These are phyloP conservation scores for Aegilops umbellulata DNA, from an alignment of 176 grass and related monocot genomes.

Conservation along the genomic window DNA sequence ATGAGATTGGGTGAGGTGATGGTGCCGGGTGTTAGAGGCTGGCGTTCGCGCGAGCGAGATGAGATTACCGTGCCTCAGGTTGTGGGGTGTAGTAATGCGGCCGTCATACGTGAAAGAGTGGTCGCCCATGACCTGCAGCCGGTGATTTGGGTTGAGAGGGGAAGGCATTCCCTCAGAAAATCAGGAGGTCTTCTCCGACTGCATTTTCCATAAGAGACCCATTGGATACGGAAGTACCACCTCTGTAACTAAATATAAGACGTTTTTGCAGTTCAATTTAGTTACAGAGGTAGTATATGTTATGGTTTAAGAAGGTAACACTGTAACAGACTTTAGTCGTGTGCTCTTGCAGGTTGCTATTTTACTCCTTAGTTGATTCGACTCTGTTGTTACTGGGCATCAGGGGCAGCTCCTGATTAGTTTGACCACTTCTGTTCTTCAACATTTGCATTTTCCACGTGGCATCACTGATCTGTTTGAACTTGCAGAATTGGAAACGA, in stretches of 20 bases:
- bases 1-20: neutral
- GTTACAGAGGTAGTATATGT: neutral
- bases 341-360: neutral
- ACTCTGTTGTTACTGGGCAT: neutral
- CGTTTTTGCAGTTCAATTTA: neutral
- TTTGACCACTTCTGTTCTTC: neutral
- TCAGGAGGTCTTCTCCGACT: neutral
- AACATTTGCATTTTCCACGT: neutral
- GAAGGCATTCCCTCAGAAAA: neutral
- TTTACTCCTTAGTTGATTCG: neutral
- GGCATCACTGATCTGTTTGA: neutral
- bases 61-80: neutral
- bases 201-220: neutral
- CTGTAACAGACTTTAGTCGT: neutral
- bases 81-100: neutral
- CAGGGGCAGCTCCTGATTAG: neutral
- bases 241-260: no score
- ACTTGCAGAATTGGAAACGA: conserved; percentile 88
- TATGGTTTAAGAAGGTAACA: neutral
- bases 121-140: neutral
- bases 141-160: neutral
- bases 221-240: neutral
- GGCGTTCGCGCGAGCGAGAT: neutral
- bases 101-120: neutral
- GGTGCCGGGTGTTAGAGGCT: neutral